A percentile compares a stretch with the other conserved stretches of the same genome.
These are phyloP conservation scores for Thermomucor indicae-seudaticae DNA, from an alignment of 371 early-diverging fungal genomes.

Conservation along the genomic window DNA sequence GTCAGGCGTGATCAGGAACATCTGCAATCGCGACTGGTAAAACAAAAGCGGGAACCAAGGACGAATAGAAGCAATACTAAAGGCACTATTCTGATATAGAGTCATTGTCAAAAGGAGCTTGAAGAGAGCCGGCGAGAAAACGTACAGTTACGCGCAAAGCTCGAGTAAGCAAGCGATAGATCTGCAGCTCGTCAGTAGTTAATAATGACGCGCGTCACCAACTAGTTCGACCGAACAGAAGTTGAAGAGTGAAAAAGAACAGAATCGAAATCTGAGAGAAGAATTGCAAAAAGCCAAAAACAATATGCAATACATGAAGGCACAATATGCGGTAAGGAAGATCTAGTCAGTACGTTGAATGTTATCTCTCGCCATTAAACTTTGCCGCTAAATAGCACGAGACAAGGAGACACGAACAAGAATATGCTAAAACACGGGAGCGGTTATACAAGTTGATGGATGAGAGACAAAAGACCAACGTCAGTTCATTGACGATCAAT, in stretches of 20 bases:
- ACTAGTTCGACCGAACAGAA: constrained; percentile 16
- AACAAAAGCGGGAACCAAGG: background rate
- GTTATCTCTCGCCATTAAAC: too few relatives aligned
- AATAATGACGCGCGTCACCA: too few relatives aligned
- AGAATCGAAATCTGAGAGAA: constrained; percentile 24
- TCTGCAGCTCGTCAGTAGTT: background rate
- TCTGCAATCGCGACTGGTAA: constrained; percentile 13
- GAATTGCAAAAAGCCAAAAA: constrained; percentile 37
- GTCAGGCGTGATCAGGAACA: constrained; percentile 10
- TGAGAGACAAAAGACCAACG: constrained; percentile 19
- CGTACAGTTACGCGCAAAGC: constrained; percentile 1
- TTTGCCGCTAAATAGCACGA: constrained; percentile 46
- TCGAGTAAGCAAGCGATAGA: constrained; percentile 4
- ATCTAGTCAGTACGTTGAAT: too few relatives aligned
- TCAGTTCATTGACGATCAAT: constrained; percentile 21
- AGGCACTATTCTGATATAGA: background rate
- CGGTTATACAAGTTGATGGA: constrained; percentile 35
- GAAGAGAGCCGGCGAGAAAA: constrained; percentile 6
- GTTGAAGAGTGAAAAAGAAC: constrained; percentile 12
- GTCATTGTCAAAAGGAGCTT: constrained; percentile 7
- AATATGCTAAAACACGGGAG: constrained; percentile 34
- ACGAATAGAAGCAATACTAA: background rate
- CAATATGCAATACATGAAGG: constrained; percentile 39
- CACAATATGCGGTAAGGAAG: constrained; percentile 41
- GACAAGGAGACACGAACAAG: constrained; percentile 34